A percentile compares a stretch with the other conserved stretches of the same genome.
These are phyloP conservation scores for Byssothecium circinans DNA, from an alignment of 2,329 filamentous ascomycete genomes.

Conservation along the genomic window DNA sequence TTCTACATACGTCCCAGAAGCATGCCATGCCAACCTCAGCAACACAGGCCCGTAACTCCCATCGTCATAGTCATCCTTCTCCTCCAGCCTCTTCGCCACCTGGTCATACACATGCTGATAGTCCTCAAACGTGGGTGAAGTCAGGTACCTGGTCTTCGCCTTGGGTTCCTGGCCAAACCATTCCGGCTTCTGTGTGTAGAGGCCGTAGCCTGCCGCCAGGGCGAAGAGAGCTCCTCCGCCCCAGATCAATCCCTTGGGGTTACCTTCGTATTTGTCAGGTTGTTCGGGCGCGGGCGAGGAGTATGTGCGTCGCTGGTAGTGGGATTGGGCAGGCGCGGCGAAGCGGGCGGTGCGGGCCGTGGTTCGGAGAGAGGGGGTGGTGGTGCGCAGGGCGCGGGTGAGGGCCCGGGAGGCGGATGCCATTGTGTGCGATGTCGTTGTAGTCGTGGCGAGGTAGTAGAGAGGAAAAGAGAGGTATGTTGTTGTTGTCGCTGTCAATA, in stretches of 20 bases:
- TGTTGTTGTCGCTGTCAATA: no score
- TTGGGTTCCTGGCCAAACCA: constrained; percentile 40
- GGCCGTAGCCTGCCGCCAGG: constrained; percentile 31
- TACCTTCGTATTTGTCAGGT: constrained; percentile 51
- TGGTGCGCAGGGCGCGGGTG: constrained; percentile 45
- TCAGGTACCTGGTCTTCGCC: constrained; percentile 57
- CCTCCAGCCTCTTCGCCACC: constrained; percentile 76
- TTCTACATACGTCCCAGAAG: constrained; percentile 70
- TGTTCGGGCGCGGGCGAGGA: constrained; percentile 59
- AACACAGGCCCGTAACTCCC: constrained; percentile 93
- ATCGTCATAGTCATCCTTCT: constrained; percentile 95
- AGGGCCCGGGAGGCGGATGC: constrained; percentile 39
- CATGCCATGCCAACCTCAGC: constrained; percentile 90
- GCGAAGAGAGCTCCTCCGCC: constrained; percentile 36
- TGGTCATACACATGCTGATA: constrained; percentile 95
- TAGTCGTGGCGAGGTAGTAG: neutral
- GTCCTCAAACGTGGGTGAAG: constrained; percentile 74
- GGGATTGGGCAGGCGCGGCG: constrained; percentile 61
- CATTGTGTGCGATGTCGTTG: constrained; percentile 21
- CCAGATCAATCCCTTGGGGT: constrained; percentile 44
- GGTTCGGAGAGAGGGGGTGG: constrained; percentile 50
- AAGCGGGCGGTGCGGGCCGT: constrained; percentile 61
- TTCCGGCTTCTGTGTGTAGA: constrained; percentile 60
- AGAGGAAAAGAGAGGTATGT: neutral
- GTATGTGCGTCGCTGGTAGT: constrained; percentile 78